Percentiles rank a stretch among this genome's conserved stretches.
Conservation (phyloP, 441 rosid species). For the Raphanus hybrid region DNA sequence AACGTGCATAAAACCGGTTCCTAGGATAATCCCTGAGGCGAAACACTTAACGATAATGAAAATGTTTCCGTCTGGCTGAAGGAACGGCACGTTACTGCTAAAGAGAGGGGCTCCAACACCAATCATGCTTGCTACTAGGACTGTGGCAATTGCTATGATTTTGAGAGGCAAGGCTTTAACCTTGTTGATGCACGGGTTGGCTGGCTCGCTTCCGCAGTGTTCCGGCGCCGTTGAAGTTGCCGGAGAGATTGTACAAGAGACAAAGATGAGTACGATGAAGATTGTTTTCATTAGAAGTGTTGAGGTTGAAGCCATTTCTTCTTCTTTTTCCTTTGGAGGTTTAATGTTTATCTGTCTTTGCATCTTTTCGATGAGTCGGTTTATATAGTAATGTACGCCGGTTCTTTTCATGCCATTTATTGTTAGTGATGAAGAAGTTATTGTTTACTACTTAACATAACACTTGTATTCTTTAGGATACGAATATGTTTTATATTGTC, state of each 20-base stretch:
- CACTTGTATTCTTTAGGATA: neutral
- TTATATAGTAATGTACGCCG: constrained; percentile 37
- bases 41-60: constrained; percentile 54
- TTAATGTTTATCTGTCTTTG: constrained; percentile 20
- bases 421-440: neutral
- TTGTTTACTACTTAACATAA: neutral
- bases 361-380: constrained; percentile 21
- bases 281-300: neutral
- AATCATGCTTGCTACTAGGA: constrained; percentile 29
- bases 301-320: neutral
- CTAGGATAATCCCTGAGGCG: constrained; percentile 60
- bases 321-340: no score
- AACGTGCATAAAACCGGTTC: constrained; percentile 68
- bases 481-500: neutral
- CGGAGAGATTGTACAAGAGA: constrained; percentile 39
- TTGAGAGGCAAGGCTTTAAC: constrained; percentile 51
- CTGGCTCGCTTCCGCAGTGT: constrained; percentile 41
- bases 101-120: constrained; percentile 56
- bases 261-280: constrained; percentile 40
- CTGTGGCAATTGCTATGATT: constrained; percentile 52
- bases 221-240: constrained; percentile 30
- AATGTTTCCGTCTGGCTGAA: constrained; percentile 50
- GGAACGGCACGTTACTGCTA: constrained; percentile 47
- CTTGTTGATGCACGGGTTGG: constrained; percentile 48
- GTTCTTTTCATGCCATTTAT: constrained; percentile 37